These are phyloP conservation scores for Vitis vinifera DNA, from an alignment of 164 flowering plant genomes.

Conservation along the genomic window ASM3070453v1 NC_081817.1:1996501-1997000, in stretches of 20 bases:
- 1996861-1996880: conserved; percentile 36
- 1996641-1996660: neutral
- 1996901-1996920: conserved; percentile 85
- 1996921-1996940: conserved; percentile 92
- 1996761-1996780: conserved; percentile 37
- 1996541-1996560: conserved; percentile 58
- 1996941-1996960: conserved; percentile 99
- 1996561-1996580: neutral
- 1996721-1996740: conserved; percentile 67
- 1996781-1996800: too few relatives aligned
- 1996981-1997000: conserved; percentile 96
- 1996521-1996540: conserved; percentile 45
- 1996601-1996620: too few relatives aligned
- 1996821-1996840: neutral
- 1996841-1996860: neutral
- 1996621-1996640: neutral
- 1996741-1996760: conserved; percentile 74
- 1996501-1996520: conserved; percentile 43
- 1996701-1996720: conserved; percentile 35
- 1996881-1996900: conserved; percentile 90
- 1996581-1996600: too few relatives aligned
- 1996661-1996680: conserved; percentile 55
- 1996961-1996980: conserved; percentile 98
- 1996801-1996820: too few relatives aligned
- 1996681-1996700: conserved; percentile 65